Conservation (phyloP, 2,329 filamentous ascomycete genomes). For the Pseudogymnoascus sp. region DNA sequence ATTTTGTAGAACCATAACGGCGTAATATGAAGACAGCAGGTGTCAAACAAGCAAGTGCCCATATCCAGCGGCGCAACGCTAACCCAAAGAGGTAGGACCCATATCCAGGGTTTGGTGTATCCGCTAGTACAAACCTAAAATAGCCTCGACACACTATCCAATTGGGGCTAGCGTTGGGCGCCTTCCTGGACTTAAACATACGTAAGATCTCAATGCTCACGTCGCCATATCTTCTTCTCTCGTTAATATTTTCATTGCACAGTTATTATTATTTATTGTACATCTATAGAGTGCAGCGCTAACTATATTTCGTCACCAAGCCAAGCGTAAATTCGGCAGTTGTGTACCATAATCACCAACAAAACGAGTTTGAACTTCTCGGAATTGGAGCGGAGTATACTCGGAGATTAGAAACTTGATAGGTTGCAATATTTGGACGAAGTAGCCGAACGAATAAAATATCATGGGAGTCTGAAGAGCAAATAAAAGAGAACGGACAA, state of each 20-base stretch:
- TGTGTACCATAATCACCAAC: background rate
- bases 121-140: background rate
- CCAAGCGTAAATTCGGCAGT: background rate
- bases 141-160: background rate
- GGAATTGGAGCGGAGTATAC: background rate
- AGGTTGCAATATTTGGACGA: background rate
- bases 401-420: background rate
- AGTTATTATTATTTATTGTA: background rate
- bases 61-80: background rate
- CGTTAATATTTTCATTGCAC: background rate
- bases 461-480: background rate
- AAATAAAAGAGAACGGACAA: background rate
- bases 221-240: background rate
- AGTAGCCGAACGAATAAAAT: background rate
- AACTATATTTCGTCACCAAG: background rate
- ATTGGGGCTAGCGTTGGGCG: background rate
- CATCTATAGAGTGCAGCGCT: background rate
- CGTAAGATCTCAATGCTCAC: background rate
- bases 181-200: background rate
- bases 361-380: background rate
- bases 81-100: background rate
- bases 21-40: background rate
- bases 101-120: background rate
- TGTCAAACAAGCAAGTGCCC: background rate
- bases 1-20: background rate